A percentile compares a stretch with the other conserved stretches of the same genome.
Conservation (phyloP, 495 filamentous ascomycete species). For the Peziza echinospora region DNA sequence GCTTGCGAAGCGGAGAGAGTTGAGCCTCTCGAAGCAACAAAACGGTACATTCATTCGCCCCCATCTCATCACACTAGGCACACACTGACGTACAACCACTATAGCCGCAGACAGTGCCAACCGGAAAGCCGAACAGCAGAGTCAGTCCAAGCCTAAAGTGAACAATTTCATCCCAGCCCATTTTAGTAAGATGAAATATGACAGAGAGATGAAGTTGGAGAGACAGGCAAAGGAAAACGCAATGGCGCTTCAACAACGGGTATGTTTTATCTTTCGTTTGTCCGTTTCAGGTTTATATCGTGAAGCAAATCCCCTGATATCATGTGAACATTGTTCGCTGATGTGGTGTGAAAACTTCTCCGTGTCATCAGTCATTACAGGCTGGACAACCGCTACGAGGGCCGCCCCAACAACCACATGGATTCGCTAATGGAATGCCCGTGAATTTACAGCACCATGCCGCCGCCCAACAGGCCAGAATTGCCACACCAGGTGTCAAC, state of each 20-base stretch:
- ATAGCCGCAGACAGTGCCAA: conserved; percentile 21
- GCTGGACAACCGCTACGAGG: conserved; percentile 9
- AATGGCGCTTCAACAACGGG: conserved; percentile 7
- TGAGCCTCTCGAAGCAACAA: conserved; percentile 52
- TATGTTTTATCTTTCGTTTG: conserved; percentile 2
- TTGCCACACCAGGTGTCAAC: background rate
- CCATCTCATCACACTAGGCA: too few species aligned
- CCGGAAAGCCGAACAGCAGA: conserved; percentile 21
- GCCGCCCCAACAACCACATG: conserved; percentile 2
- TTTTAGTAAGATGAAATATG: conserved; percentile 69
- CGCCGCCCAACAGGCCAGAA: background rate
- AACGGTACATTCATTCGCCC: conserved; percentile 7
- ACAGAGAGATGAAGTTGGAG: conserved; percentile 54
- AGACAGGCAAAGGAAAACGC: conserved; percentile 32
- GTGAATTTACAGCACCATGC: background rate
- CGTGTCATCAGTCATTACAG: background rate
- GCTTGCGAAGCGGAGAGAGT: conserved; percentile 80
- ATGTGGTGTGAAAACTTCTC: background rate
- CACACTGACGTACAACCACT: conserved; percentile 12
- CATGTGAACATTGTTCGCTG: background rate
- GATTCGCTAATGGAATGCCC: background rate
- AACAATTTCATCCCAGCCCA: conserved; percentile 45
- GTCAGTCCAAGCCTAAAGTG: conserved; percentile 13
- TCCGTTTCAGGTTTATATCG: background rate
- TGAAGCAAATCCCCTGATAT: background rate